Percentiles rank a stretch among this genome's conserved stretches.
Conservation (phyloP, 2,329 filamentous ascomycete genomes). For the Davidsoniella eucalypti region DNA sequence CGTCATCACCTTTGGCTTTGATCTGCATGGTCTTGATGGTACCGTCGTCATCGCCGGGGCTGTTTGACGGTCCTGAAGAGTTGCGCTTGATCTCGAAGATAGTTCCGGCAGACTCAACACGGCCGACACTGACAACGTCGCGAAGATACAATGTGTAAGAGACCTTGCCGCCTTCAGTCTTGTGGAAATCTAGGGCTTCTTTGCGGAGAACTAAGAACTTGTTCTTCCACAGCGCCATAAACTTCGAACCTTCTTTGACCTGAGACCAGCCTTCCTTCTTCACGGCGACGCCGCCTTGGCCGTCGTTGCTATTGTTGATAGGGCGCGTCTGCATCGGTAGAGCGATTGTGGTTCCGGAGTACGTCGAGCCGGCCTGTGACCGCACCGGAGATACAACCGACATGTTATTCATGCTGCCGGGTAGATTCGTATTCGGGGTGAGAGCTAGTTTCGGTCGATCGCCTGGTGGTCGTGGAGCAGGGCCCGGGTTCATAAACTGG, state of each 20-base stretch:
- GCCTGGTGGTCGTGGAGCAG: conserved; percentile 75
- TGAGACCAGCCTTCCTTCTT: conserved; percentile 72
- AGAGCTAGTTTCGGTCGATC: conserved; percentile 70
- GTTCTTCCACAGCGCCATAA: conserved; percentile 76
- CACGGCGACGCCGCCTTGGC: conserved; percentile 51
- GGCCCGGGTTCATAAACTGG: conserved; percentile 92
- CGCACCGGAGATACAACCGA: conserved; percentile 51
- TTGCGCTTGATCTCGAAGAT: conserved; percentile 85
- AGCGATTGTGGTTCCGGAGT: conserved; percentile 56
- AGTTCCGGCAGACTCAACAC: conserved; percentile 79
- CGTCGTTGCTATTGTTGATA: conserved; percentile 40
- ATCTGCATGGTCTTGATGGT: conserved; percentile 74
- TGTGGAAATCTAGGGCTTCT: conserved; percentile 86
- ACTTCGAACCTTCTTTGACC: conserved; percentile 79
- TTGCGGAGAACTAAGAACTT: conserved; percentile 86
- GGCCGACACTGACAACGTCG: conserved; percentile 77
- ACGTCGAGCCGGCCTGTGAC: conserved; percentile 43
- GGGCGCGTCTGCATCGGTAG: conserved; percentile 51
- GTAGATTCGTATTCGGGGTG: conserved; percentile 57
- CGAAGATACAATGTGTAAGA: conserved; percentile 72
- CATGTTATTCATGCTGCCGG: conserved; percentile 66
- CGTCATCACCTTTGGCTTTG: conserved; percentile 86
- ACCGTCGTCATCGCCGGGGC: conserved; percentile 63
- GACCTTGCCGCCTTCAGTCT: conserved; percentile 74
- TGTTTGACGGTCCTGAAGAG: conserved; percentile 49